Percentiles rank a stretch among this genome's conserved stretches.
Conservation (phyloP, 2,329 filamentous ascomycete genomes). For the Capronia coronata region DNA sequence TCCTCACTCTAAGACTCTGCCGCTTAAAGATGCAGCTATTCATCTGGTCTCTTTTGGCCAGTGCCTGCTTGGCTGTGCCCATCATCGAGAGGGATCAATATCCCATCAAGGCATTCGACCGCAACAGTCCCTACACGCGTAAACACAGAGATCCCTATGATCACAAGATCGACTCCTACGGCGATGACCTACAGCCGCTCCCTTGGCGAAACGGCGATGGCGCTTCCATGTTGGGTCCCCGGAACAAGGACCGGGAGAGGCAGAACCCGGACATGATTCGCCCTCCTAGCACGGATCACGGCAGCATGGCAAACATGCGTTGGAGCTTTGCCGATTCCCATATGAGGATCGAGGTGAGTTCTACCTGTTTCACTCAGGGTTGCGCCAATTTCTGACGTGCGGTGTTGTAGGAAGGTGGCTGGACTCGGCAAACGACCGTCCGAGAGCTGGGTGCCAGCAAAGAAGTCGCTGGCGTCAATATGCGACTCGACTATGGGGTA, state of each 20-base stretch:
- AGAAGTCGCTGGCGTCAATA: conserved; percentile 71
- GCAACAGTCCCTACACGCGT: conserved; percentile 16
- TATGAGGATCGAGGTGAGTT: conserved; percentile 55
- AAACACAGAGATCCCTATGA: conserved; percentile 21
- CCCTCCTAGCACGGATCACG: conserved; percentile 66
- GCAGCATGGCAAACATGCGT: conserved; percentile 63
- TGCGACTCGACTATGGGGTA: conserved; percentile 65
- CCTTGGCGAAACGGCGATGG: conserved; percentile 61
- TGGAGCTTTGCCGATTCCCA: conserved; percentile 65
- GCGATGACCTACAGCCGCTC: conserved; percentile 41
- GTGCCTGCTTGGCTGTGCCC: conserved; percentile 16
- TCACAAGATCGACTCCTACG: conserved; percentile 21
- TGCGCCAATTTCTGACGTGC: no score
- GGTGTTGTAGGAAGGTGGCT: conserved; percentile 65
- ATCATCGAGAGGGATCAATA: conserved; percentile 38
- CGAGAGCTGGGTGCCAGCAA: conserved; percentile 38
- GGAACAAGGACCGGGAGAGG: conserved; percentile 60
- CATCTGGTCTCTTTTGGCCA: conserved; percentile 16
- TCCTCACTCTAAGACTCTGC: background rate
- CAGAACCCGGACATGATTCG: conserved; percentile 67
- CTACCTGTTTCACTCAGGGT: background rate
- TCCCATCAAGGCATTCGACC: conserved; percentile 8
- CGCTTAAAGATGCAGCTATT: conserved; percentile 17
- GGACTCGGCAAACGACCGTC: conserved; percentile 62
- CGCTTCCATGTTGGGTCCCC: conserved; percentile 61